Evolutionary conservation across 1,139 yeast genomes (phyloP), one percentile per base, ranked within the genome.

Genomic region (Eremothecium coryli): DNA sequence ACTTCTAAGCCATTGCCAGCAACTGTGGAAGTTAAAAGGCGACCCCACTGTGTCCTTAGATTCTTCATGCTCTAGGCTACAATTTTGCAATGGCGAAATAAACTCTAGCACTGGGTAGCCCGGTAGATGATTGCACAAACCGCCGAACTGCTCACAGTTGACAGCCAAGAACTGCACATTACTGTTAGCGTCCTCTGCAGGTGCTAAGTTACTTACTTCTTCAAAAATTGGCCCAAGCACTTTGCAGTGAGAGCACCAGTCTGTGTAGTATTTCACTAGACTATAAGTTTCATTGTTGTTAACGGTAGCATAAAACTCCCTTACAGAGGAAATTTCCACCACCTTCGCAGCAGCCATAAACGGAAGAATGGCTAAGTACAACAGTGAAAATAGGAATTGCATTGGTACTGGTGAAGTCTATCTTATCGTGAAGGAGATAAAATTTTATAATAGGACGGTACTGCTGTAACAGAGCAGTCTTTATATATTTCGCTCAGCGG

Each of bases 231-330:
- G 85, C 24, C 74, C 74, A 53, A 81, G 65, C 46, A 62, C 68
- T 61, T 77, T 74, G 62, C 93, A 82, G 63, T 81, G 84, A 14
- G 84, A 82, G 61, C 80, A 73, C 80, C 78, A 73, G 5, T 45
- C 54, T 61, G 76, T 48, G 70, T 73, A 70, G 57, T 72, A 71
- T 52, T 71, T 66, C 37, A 71, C 54, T 27, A 57, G 46, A 2
- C 57, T 52, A 34, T 49, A 54, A 15, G 41, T 37, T 8, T 41
- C 35, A 8, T 42, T 38, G 16, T 41, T 46, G 35, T 54, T 49
- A 8, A 44, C 48, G 5, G 39, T 35, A 18, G 51, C 50, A 29
- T 52, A 53, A 36, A 51, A 56, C 15, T 53, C 48, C 14, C 46
- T 50, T 12, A 45, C 29, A 8, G 48, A 41, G 26, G 36, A 34